These are phyloP conservation scores for Aspergillus pseudotamarii DNA, from an alignment of 2,329 filamentous ascomycete genomes.

Conservation along the genomic window DNA sequence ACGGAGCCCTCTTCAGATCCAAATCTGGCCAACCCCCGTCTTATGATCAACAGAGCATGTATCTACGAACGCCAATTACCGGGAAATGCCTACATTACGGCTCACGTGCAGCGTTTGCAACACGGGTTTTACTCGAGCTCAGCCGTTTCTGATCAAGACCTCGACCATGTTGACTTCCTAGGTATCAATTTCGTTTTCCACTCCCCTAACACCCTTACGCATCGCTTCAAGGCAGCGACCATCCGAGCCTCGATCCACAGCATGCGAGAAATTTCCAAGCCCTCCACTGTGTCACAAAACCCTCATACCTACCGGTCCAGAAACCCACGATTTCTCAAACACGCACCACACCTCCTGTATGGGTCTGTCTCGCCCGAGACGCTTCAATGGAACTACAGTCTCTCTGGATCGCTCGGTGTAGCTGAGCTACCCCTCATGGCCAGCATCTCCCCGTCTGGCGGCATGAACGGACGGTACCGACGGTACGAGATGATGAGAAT, in stretches of 20 bases:
- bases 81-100: constrained; percentile 53
- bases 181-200: constrained; percentile 56
- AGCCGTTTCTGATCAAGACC: constrained; percentile 45
- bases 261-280: constrained; percentile 4
- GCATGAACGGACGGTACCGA: constrained; percentile 45
- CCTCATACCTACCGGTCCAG: constrained; percentile 18
- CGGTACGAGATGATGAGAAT: constrained; percentile 55
- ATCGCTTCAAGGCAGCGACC: constrained; percentile 53
- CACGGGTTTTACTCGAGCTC: constrained; percentile 51
- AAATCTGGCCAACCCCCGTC: constrained; percentile 41
- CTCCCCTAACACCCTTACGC: constrained; percentile 43
- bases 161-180: constrained; percentile 52
- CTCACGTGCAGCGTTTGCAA: constrained; percentile 54
- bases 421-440: constrained; percentile 48
- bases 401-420: constrained; percentile 51
- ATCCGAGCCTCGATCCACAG: constrained; percentile 42
- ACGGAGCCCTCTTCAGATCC: constrained; percentile 28
- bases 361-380: constrained; percentile 52
- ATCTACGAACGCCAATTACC: constrained; percentile 54
- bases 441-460: constrained; percentile 46
- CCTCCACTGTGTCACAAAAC: background rate
- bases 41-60: constrained; percentile 45
- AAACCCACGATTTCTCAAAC: constrained; percentile 50
- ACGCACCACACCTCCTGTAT: constrained; percentile 54
- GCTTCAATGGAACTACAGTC: constrained; percentile 52